These are phyloP conservation scores for Oehlia diaphana DNA, from an alignment of 192 early-diverging fungal species.

Conservation along the genomic window DNA sequence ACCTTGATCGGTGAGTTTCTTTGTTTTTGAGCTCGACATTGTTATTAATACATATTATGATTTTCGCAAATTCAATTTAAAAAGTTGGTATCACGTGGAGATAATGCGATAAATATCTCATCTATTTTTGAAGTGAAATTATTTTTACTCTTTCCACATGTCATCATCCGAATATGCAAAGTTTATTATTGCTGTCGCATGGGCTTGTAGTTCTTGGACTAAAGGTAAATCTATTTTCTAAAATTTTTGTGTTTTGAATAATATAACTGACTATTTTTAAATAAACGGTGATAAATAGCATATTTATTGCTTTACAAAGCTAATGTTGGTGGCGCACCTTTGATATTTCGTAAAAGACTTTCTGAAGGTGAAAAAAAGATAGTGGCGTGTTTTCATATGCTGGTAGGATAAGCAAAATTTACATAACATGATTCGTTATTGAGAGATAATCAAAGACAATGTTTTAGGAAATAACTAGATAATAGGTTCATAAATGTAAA, in stretches of 20 bases:
- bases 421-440: background rate
- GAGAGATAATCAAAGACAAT: background rate
- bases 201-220: conserved; percentile 27
- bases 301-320: conserved; percentile 18
- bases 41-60: background rate
- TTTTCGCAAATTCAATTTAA: too few relatives aligned
- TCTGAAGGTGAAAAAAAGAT: conserved; percentile 26
- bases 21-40: conserved; percentile 3
- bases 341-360: conserved; percentile 21
- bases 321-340: background rate
- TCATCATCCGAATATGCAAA: conserved; percentile 6
- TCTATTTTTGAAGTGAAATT: background rate
- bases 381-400: conserved; percentile 14
- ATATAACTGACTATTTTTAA: background rate
- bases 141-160: background rate
- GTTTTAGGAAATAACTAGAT: too few relatives aligned
- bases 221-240: background rate
- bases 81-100: background rate
- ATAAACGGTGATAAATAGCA: background rate
- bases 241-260: background rate
- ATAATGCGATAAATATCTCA: background rate
- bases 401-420: background rate
- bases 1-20: conserved; percentile 14
- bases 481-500: background rate
- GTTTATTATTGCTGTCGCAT: conserved; percentile 16